These are phyloP conservation scores for Bromus sterilis DNA, from an alignment of 176 grass and related monocot species.

Conservation along the genomic window DNA sequence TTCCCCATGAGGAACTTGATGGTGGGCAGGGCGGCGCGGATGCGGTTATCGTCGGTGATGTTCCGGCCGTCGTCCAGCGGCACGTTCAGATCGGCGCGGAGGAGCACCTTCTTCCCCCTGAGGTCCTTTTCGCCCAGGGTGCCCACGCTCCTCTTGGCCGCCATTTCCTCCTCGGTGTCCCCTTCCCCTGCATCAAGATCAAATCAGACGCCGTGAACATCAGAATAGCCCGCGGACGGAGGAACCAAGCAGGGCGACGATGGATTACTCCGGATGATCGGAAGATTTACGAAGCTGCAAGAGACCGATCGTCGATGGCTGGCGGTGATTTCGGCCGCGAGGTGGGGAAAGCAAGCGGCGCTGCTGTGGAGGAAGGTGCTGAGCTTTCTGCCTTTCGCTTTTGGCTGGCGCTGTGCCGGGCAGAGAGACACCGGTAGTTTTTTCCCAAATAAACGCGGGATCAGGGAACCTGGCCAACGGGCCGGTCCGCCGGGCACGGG, in stretches of 20 bases:
- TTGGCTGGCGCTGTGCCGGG: too few relatives aligned
- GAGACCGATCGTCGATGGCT: background rate
- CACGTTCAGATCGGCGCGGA: constrained; percentile 77
- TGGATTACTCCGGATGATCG: background rate
- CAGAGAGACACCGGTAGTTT: too few relatives aligned
- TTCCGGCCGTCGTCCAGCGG: constrained; percentile 63
- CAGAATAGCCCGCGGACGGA: background rate
- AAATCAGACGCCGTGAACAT: background rate
- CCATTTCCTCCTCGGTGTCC: constrained; percentile 26
- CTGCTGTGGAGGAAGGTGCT: constrained; percentile 10
- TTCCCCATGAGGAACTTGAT: constrained; percentile 65
- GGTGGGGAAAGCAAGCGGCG: background rate
- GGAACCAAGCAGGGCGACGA: background rate
- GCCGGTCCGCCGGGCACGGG: too few relatives aligned
- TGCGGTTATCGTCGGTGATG: constrained; percentile 80
- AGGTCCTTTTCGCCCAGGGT: constrained; percentile 54
- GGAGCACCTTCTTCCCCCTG: constrained; percentile 71
- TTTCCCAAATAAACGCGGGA: too few relatives aligned
- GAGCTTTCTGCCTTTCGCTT: background rate
- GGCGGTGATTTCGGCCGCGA: background rate
- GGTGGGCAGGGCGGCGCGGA: constrained; percentile 74
- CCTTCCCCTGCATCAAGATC: constrained; percentile 22
- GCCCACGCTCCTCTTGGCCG: constrained; percentile 68
- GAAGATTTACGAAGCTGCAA: background rate
- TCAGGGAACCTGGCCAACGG: too few relatives aligned